phyloP scores from a whole-genome alignment of 2,329 filamentous ascomycete species.

The Albifimbria verrucaria region DNA sequence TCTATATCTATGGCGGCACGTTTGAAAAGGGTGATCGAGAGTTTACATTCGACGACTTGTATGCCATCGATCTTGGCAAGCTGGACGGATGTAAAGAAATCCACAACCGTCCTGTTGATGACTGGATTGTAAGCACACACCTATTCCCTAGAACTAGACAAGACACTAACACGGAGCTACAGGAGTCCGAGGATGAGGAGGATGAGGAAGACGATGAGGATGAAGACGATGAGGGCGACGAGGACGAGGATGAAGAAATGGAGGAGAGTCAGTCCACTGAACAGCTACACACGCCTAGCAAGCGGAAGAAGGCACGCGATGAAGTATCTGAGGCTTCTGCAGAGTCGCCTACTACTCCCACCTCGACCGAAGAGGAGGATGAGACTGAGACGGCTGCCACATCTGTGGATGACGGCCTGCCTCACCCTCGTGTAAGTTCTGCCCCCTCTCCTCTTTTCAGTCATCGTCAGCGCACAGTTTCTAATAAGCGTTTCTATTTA shows the following conservation, averaged over 20 bases:
- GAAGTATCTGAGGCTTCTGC: conserved; percentile 38
- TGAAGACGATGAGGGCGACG: conserved; percentile 54
- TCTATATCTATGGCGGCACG: conserved; percentile 94
- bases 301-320: conserved; percentile 53
- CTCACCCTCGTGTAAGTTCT: conserved; percentile 59
- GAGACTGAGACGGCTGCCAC: conserved; percentile 46
- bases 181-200: conserved; percentile 59
- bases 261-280: conserved; percentile 44
- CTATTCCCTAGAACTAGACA: not conserved
- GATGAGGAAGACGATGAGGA: conserved; percentile 60
- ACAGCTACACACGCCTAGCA: conserved; percentile 48
- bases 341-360: conserved; percentile 24
- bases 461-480: not conserved
- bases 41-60: conserved; percentile 93
- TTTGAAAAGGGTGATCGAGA: conserved; percentile 94
- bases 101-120: conserved; percentile 77
- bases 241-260: conserved; percentile 50
- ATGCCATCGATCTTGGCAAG: conserved; percentile 90
- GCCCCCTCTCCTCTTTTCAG: not conserved
- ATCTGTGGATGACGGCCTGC: conserved; percentile 69
- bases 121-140: conserved; percentile 65
- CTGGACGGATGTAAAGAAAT: conserved; percentile 91
- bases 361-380: conserved; percentile 37
- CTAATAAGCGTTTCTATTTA: conserved; percentile 33
- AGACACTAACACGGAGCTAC: conserved; percentile 15